Evolutionary conservation across 441 rosid species (phyloP).

Genomic region (Euphorbia corollata): DNA sequence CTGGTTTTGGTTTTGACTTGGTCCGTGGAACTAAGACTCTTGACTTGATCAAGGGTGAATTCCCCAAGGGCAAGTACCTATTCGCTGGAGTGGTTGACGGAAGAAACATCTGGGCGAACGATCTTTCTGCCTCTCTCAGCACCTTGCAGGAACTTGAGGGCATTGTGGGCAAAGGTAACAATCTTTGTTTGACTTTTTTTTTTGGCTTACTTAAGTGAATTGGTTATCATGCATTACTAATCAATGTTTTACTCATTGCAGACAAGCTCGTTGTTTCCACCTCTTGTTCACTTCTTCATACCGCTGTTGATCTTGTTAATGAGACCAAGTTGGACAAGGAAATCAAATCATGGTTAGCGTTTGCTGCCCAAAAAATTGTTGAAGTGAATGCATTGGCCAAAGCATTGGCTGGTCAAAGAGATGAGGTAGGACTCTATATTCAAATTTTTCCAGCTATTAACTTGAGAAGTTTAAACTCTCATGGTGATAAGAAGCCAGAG

Average conservation of each 20-base stretch:
- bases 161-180: slow-evolving; percentile 72
- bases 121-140: slow-evolving; percentile 69
- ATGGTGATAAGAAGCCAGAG: background rate
- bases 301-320: slow-evolving; percentile 83
- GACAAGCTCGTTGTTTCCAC: slow-evolving; percentile 92
- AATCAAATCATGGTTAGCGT: slow-evolving; percentile 92
- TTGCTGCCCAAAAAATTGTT: slow-evolving; percentile 91
- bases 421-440: slow-evolving; percentile 45
- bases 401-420: slow-evolving; percentile 73
- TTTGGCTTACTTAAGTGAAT: background rate
- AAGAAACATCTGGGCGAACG: slow-evolving; percentile 98
- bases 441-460: background rate
- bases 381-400: slow-evolving; percentile 90
- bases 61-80: slow-evolving; percentile 76
- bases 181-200: background rate
- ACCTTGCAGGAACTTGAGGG: slow-evolving; percentile 58
- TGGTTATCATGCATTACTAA: background rate
- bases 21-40: slow-evolving; percentile 79
- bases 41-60: slow-evolving; percentile 67
- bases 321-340: slow-evolving; percentile 82
- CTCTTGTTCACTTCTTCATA: slow-evolving; percentile 91
- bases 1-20: slow-evolving; percentile 81
- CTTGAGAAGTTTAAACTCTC: background rate
- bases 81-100: slow-evolving; percentile 98
- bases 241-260: slow-evolving; percentile 25